Base-by-base conservation (phyloP, 495 filamentous ascomycete species). In the Pyrenula massariospora region DNA sequence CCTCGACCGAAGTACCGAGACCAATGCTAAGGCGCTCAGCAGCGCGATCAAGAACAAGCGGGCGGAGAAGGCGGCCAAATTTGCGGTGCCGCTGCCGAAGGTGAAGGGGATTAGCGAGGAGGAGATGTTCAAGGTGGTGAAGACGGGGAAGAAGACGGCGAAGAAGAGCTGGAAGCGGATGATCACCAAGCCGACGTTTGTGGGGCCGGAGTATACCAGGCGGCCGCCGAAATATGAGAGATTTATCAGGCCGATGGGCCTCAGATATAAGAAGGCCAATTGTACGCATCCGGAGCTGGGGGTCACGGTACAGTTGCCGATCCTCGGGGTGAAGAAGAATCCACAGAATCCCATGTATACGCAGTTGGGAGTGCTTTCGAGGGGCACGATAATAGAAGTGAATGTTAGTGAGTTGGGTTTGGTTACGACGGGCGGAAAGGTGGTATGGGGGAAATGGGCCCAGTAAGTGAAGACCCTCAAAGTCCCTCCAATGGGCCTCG, bases 51-150 rank as follows among this genome's bases (percentile, higher is more conserved):
- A 95, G 81, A 86, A 94, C 65, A 89, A 89, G 77, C 76, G 91
- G 15, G 77, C 80, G 54, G 91, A 96, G 72, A 95, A 94, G 79
- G 89, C 90, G 21, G 93, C 93, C n/a, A 89, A 94, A 69, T 99
- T 95, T 67, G 81, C 79, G 47, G 93, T 99, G 52, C 93, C 94
- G 12, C 69, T 99, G 65, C 93, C 93, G 15, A 96, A 95, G 74
- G 92, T 96, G 24, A 77, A 84, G 64, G 94, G 94, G 58, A 96
- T 96, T 63, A 82, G 82, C 60, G 91, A 97, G 76, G 91, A 95
- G 77, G 94, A 99, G 75, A 92, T 96, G 84, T 97, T 99, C 77
- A 91, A 90, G 76, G 91, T 96, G 48, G 84, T 99, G 65, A 93
- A 92, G 74, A 99, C 94, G 57, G 93, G 92, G 61, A 89, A 86